phyloP scores from a whole-genome alignment of 306 rosid genomes.

The Vigna nakashimae region DNA sequence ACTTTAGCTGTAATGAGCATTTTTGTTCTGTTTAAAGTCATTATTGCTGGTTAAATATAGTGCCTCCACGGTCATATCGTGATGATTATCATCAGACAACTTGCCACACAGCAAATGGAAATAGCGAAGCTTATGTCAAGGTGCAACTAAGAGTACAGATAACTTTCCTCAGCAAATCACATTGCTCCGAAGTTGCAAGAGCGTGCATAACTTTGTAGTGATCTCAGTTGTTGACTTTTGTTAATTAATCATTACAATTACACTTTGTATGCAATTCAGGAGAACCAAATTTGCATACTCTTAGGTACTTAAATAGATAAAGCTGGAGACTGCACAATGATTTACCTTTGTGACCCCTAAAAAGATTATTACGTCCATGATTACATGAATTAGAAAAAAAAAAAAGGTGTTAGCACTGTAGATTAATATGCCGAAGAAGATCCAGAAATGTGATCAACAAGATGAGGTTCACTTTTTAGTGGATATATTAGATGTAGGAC shows the following conservation, averaged over 20 bases:
- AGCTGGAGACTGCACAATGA: background rate
- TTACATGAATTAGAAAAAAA: background rate
- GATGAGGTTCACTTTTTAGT: constrained; percentile 23
- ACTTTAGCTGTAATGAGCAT: background rate
- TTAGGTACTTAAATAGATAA: background rate
- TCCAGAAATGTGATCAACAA: background rate
- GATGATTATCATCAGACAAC: background rate
- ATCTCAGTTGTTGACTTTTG: background rate
- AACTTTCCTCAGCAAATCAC: background rate
- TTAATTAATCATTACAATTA: background rate
- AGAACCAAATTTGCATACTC: background rate
- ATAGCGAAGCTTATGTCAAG: background rate
- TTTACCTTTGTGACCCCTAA: background rate
- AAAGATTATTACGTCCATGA: background rate
- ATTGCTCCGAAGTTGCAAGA: background rate
- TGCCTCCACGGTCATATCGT: background rate
- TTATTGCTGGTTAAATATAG: background rate
- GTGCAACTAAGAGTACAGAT: background rate
- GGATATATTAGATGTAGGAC: background rate
- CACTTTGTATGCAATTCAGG: background rate
- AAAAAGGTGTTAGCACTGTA: background rate
- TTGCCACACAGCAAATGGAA: background rate
- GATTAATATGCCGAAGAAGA: background rate
- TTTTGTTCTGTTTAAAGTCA: constrained; percentile 3
- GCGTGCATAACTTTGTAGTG: background rate